These are phyloP conservation scores for Gossypium longicalyx DNA, from an alignment of 345 rosid genomes.

Conservation along the genomic window DNA sequence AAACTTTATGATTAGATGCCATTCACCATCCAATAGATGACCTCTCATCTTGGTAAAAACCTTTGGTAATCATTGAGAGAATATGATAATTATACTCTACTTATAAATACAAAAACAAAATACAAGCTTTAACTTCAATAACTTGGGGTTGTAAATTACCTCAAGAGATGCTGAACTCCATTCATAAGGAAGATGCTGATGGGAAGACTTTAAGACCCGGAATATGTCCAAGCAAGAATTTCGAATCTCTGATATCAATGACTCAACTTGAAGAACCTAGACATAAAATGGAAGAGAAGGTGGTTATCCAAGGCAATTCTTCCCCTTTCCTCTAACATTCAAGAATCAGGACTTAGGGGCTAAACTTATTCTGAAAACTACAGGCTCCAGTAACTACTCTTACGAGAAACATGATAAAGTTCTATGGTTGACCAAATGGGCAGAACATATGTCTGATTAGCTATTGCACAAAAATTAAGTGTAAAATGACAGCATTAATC, in stretches of 20 bases:
- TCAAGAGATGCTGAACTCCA: conserved; percentile 63
- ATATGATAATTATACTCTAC: conserved; percentile 6
- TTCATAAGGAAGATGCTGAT: conserved; percentile 52
- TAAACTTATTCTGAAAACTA: conserved; percentile 1
- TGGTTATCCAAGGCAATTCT: conserved; percentile 16
- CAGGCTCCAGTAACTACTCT: background rate
- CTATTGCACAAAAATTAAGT: background rate
- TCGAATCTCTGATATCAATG: conserved; percentile 58
- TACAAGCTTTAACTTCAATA: background rate
- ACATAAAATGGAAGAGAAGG: conserved; percentile 21
- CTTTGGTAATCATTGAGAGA: background rate
- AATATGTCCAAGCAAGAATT: conserved; percentile 50
- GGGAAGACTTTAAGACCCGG: conserved; percentile 53
- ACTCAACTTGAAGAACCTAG: conserved; percentile 79
- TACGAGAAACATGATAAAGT: background rate
- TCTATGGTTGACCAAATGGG: background rate
- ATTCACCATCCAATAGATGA: background rate
- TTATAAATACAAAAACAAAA: background rate
- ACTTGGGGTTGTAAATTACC: conserved; percentile 43
- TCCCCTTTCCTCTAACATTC: background rate
- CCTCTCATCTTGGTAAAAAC: background rate
- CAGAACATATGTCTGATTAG: background rate
- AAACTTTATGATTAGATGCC: background rate
- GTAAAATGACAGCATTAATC: background rate
- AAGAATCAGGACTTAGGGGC: background rate